A percentile compares a stretch with the other conserved stretches of the same genome.
Conservation (phyloP, 495 filamentous ascomycete species). For the Trichocladium antarcticum region DNA sequence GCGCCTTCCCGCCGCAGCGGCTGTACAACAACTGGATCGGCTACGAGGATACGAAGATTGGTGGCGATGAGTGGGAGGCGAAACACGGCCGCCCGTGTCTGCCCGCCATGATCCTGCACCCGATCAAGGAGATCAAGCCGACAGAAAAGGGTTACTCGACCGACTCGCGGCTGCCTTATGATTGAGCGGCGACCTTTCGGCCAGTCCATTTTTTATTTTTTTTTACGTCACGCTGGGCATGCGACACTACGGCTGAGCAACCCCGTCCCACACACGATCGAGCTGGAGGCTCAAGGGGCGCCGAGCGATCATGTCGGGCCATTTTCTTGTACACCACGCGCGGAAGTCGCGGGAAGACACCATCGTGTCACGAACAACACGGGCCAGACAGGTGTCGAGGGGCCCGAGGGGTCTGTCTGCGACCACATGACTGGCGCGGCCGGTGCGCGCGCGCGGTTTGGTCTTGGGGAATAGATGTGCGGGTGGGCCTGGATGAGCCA, state of each 20-base stretch:
- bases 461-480: no score
- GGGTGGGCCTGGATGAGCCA: neutral
- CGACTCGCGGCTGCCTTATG: constrained; percentile 21
- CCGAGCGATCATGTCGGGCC: neutral
- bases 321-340: neutral
- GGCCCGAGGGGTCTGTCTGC: no score
- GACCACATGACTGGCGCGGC: no score
- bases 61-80: constrained; percentile 44
- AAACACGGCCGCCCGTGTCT: constrained; percentile 42
- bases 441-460: no score
- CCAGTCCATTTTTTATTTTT: no score
- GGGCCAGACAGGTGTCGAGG: neutral
- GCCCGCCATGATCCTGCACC: constrained; percentile 46
- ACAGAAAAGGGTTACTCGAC: constrained; percentile 31
- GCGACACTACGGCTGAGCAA: neutral
- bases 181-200: constrained; percentile 1
- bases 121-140: constrained; percentile 40
- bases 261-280: neutral
- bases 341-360: neutral
- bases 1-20: constrained; percentile 40
- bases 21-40: constrained; percentile 56
- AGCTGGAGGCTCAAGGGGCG: neutral
- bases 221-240: neutral
- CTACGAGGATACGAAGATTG: constrained; percentile 40
- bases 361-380: neutral